These are phyloP conservation scores for Tulasnella sp. DNA, from an alignment of 768 basidiomycete species.

Conservation along the genomic window DNA sequence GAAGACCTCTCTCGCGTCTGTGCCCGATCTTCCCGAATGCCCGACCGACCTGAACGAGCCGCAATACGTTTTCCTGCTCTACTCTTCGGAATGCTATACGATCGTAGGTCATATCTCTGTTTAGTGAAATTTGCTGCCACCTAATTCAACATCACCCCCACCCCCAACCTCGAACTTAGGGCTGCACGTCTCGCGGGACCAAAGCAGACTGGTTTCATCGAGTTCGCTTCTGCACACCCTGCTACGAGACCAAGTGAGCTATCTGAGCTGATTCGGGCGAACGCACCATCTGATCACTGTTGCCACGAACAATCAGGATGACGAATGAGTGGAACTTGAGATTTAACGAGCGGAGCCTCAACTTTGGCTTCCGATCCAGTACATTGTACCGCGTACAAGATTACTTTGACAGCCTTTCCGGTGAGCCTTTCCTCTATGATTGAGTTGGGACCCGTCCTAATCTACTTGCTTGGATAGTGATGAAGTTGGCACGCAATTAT, in stretches of 20 bases:
- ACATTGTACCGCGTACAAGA: background rate
- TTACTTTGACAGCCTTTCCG: background rate
- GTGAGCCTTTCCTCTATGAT: background rate
- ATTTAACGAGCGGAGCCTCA: background rate
- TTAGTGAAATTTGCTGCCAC: background rate
- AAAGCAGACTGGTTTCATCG: background rate
- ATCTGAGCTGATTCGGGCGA: background rate
- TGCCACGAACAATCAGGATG: background rate
- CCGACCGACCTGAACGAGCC: constrained; percentile 32
- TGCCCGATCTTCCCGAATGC: constrained; percentile 30
- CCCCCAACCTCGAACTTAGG: background rate
- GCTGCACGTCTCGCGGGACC: background rate
- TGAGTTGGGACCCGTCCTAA: background rate
- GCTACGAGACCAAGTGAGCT: constrained; percentile 14
- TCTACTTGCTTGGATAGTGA: no score
- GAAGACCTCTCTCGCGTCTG: constrained; percentile 16
- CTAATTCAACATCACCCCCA: background rate
- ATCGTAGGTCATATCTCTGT: background rate
- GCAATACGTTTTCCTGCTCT: constrained; percentile 31
- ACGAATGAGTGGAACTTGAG: background rate
- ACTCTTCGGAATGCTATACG: constrained; percentile 21
- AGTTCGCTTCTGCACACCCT: background rate
- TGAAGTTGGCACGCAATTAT: no score
- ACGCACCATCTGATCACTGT: background rate
- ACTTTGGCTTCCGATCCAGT: background rate